phyloP scores from a whole-genome alignment of 257 asterid species.

The Solanum paucissectum region DNA sequence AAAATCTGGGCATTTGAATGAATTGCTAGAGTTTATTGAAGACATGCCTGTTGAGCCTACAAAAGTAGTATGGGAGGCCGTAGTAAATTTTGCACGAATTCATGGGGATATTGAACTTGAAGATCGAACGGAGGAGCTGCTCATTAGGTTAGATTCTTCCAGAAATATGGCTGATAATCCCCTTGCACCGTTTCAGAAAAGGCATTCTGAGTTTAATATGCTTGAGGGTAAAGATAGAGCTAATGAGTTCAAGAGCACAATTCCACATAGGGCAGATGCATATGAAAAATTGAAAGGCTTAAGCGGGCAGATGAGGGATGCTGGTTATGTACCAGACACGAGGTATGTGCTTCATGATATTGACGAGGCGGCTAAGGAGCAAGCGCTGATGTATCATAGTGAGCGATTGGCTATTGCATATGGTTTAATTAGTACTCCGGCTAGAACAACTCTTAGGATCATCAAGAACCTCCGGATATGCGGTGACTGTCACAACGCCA shows the following conservation, averaged over 20 bases:
- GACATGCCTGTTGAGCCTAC: slow-evolving; percentile 26
- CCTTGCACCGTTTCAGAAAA: slow-evolving; percentile 10
- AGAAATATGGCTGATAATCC: slow-evolving; percentile 1
- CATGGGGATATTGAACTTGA: slow-evolving; percentile 36
- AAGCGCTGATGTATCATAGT: slow-evolving; percentile 15
- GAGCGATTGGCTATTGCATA: slow-evolving; percentile 16
- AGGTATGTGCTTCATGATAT: slow-evolving; percentile 14
- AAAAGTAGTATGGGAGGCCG: slow-evolving; percentile 22
- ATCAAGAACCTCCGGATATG: slow-evolving; percentile 14
- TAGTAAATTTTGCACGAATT: slow-evolving; percentile 12
- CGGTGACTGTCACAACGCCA: slow-evolving; percentile 17
- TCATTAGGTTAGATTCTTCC: slow-evolving; percentile 12
- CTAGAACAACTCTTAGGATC: slow-evolving; percentile 12
- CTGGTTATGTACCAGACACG: slow-evolving; percentile 14
- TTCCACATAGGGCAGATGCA: not conserved
- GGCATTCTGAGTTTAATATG: slow-evolving; percentile 2
- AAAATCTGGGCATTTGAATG: slow-evolving; percentile 28
- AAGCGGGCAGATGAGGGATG: slow-evolving; percentile 10
- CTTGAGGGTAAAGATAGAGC: slow-evolving; percentile 5
- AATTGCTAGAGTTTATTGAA: slow-evolving; percentile 30
- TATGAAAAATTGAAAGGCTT: slow-evolving; percentile 5
- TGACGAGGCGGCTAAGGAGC: slow-evolving; percentile 12
- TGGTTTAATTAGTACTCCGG: slow-evolving; percentile 14
- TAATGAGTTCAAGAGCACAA: not conserved
- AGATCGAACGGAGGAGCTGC: slow-evolving; percentile 22